Base-by-base conservation (phyloP, 805 yeast species). In the Barnettozyma populi region DNA sequence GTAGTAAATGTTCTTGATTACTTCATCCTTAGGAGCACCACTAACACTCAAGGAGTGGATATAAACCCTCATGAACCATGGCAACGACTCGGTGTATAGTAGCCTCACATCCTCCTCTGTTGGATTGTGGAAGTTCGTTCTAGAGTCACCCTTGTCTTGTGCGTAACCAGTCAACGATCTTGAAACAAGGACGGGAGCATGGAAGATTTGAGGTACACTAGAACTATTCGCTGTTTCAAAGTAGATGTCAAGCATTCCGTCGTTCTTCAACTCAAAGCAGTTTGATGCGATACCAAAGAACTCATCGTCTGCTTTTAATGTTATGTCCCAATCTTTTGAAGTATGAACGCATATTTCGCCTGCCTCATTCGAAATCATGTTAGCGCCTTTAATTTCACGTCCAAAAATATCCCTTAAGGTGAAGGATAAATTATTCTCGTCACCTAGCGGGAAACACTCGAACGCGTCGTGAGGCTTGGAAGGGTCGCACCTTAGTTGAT, bases 91-190 rank as follows among this genome's bases (percentile, higher is more conserved):
- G 55, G 81, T 83, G 57, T 86, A 86, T 1, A 80, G 66, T 41
- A 90, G 70, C 2, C 65, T 64, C 3, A 80, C 73, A 1, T 76
- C 65, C 5, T 67, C 64, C 7, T 67, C 55, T 0, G 80, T 67
- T 1, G 89, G 86, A 61, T 92, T 94, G n/a, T 69, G 69, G 57
- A 92, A 76, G 10, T 82, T 86, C 0, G 86, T 78, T 61, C 97
- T 80, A 52, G 92, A 72, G 0, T 96, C 97, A 48, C 98, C 98
- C 50, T 79, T 75, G 59, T 89, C 97, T 62, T 86, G 95, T 2
- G 96, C 90, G 60, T 84, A 84, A 0, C 98, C 97, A 0, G 96
- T 88, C 45, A 92, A 74, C 0, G 97, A 86, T 51, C 99, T 76
- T 19, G 94, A 84, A 0, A 85, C 95, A 47, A 62, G 64, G 2